Evolutionary conservation across 1,139 yeast species (phyloP).

Genomic region (Yamadazyma aaseri): DNA sequence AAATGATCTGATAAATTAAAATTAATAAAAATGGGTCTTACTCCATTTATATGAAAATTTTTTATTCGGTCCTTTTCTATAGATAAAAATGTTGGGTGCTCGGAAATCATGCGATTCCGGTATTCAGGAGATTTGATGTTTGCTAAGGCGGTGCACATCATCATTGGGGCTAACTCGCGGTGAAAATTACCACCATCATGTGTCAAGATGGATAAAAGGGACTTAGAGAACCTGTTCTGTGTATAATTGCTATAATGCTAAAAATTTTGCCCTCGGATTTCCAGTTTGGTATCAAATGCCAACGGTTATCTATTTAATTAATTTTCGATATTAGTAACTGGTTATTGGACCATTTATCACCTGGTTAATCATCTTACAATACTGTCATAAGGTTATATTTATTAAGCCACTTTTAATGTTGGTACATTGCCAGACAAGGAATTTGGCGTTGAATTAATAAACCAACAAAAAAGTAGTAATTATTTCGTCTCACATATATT

Average conservation of each 20-base stretch:
- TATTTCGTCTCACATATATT: too few relatives aligned
- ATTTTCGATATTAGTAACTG: too few relatives aligned
- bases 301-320: too few relatives aligned
- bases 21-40: not conserved
- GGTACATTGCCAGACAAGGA: too few relatives aligned
- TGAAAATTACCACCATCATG: not conserved
- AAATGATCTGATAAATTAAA: not conserved
- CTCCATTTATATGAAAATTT: slow-evolving; percentile 3
- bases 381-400: too few relatives aligned
- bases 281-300: not conserved
- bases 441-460: too few relatives aligned
- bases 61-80: slow-evolving; percentile 1
- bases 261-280: not conserved
- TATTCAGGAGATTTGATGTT: not conserved
- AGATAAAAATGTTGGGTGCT: slow-evolving; percentile 10
- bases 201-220: not conserved
- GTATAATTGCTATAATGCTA: not conserved
- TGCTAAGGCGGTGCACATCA: not conserved
- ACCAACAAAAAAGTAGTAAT: too few relatives aligned
- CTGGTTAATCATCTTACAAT: too few relatives aligned
- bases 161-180: too few relatives aligned
- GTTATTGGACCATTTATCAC: too few relatives aligned
- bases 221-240: not conserved
- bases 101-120: slow-evolving; percentile 4
- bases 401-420: too few relatives aligned